These are phyloP conservation scores for Lecanosticta acicola DNA, from an alignment of 2,329 filamentous ascomycete species.

Conservation along the genomic window DNA sequence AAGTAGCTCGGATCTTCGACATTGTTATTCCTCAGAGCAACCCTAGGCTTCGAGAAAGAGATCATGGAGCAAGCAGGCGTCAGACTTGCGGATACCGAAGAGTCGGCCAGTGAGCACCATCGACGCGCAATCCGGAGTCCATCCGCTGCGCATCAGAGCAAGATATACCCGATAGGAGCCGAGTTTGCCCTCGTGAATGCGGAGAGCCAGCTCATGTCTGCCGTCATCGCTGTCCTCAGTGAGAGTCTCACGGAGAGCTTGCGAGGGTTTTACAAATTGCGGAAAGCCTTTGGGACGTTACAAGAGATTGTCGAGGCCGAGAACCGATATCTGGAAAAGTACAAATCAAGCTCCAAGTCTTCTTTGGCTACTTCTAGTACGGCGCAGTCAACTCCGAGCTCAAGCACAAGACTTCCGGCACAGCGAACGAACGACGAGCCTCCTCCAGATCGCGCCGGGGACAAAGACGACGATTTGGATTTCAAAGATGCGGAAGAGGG, in stretches of 20 bases:
- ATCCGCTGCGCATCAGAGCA: constrained; percentile 47
- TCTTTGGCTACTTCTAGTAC: constrained; percentile 5
- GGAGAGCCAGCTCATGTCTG: constrained; percentile 81
- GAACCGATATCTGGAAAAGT: constrained; percentile 49
- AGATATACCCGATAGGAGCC: constrained; percentile 73
- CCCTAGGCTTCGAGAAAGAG: constrained; percentile 86
- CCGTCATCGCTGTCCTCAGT: constrained; percentile 81
- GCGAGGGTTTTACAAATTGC: constrained; percentile 85
- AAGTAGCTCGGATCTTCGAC: constrained; percentile 65
- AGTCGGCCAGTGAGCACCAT: constrained; percentile 67
- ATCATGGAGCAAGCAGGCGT: constrained; percentile 78
- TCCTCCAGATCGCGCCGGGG: constrained; percentile 18
- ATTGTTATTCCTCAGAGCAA: constrained; percentile 76
- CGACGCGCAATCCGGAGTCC: constrained; percentile 62
- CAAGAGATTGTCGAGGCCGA: constrained; percentile 74
- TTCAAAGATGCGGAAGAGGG: constrained; percentile 55
- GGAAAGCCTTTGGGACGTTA: constrained; percentile 80
- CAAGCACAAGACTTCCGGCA: constrained; percentile 17
- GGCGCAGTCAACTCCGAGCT: constrained; percentile 2
- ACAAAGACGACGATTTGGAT: constrained; percentile 43
- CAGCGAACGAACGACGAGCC: no score
- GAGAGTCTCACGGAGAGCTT: constrained; percentile 89
- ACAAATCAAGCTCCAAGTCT: constrained; percentile 7
- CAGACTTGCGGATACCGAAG: constrained; percentile 69
- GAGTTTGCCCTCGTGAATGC: constrained; percentile 83